Conservation (phyloP, 139 green algal species). For the Ettlia oleoabundans region DNA sequence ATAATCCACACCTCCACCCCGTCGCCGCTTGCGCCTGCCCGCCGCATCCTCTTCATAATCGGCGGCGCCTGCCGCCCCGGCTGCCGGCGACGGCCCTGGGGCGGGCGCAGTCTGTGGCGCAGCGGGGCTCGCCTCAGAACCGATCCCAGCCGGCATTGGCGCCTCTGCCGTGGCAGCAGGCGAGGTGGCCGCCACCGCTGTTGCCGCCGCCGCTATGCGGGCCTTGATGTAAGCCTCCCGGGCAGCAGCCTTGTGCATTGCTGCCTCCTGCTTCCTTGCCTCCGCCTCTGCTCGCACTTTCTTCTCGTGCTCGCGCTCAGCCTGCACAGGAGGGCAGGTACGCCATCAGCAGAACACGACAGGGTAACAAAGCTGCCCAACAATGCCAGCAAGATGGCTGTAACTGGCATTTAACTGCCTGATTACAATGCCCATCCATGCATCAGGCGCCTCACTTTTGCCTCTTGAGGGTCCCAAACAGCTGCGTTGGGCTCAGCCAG, state of each 20-base stretch:
- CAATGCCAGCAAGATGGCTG: too few relatives aligned
- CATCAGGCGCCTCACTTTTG: constrained; percentile 27
- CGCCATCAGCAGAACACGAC: too few relatives aligned
- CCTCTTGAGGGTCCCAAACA: constrained; percentile 51
- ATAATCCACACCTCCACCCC: constrained; percentile 71
- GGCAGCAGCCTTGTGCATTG: background rate
- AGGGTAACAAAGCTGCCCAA: too few relatives aligned
- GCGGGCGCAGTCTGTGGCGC: background rate
- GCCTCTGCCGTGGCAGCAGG: background rate
- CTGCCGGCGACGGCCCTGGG: background rate
- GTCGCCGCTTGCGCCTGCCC: too few relatives aligned
- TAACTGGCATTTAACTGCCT: background rate
- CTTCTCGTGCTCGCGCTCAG: constrained; percentile 59
- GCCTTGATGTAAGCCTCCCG: background rate
- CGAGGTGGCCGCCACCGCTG: background rate
- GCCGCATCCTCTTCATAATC: too few relatives aligned
- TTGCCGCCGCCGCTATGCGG: background rate
- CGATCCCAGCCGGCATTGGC: too few relatives aligned
- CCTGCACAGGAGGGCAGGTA: background rate
- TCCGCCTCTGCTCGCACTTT: constrained; percentile 17
- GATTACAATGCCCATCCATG: too few relatives aligned
- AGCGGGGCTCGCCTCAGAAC: too few relatives aligned
- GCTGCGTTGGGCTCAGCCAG: constrained; percentile 63
- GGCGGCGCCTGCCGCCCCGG: too few relatives aligned
- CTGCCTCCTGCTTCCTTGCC: background rate